Evolutionary conservation across 768 basidiomycete species (phyloP), one percentile per base, ranked within the genome.

Genomic region (Leccinum uliginosum): DNA sequence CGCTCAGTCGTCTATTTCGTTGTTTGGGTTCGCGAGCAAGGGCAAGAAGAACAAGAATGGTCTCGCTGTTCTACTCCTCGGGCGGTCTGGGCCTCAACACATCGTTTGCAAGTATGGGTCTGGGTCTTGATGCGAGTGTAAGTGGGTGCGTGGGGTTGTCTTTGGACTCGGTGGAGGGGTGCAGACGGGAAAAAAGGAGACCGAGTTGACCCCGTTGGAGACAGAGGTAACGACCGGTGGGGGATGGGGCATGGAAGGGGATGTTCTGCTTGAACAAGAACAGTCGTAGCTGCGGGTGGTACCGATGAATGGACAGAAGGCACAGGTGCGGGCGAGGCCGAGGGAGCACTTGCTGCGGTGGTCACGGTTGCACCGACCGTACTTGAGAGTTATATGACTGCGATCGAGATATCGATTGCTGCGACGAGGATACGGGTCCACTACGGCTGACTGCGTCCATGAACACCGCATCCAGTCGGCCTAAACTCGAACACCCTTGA

Each of bases 11-110:
- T 1, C 8, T 6, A 2, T n/a, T 7, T n/a, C 43, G 6, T 30
- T 26, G 14, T 60, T 65, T 47, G 54, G 58, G 1, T 60, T 61
- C 10, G 44, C 19, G 21, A 0, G 21, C 19, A 19, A n/a, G 43
- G 43, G 10, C 19, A 23, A 24, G 12, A 23, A 23, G 11, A 23
- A 23, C 21, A 23, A 14, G 8, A 2, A 8, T 27, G 59, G 49
- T 47, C 55, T 8, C 38, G 19, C 3, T 50, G 5, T 55, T 34
- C 1, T 8, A 14, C 32, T 34, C 38, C 4, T 32, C 60, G 15
- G 19, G 17, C 32, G 32, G 32, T 9, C 8, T 46, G 10, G 14
- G 3, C 43, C 6, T 44, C 4, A 23, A 23, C 21, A 21, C 32
- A 14, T 34, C 14, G 32, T 34, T 34, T 34, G 3, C 4, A 34